Evolutionary conservation across 768 basidiomycete genomes (phyloP).

Genomic region (Crassisporium funariophilum): DNA sequence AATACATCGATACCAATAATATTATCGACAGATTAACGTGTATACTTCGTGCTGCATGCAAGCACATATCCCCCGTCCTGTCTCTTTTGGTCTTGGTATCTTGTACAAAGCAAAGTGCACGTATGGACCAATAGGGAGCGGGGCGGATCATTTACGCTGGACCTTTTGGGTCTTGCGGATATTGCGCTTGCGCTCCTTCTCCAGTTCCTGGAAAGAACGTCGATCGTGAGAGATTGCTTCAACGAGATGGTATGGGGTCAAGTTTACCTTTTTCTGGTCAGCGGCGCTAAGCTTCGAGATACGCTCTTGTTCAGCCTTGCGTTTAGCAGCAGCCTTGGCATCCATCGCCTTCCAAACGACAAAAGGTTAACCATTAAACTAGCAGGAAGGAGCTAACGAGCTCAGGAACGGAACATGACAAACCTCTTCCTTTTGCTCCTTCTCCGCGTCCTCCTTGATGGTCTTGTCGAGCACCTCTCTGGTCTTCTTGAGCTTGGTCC

Average conservation of each 20-base stretch:
- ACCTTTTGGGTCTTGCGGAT: conserved; percentile 72
- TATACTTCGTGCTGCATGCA: no score
- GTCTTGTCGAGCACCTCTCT: conserved; percentile 72
- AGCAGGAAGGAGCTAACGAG: background rate
- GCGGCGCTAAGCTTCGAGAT: conserved; percentile 71
- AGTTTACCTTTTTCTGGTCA: conserved; percentile 78
- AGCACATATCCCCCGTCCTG: no score
- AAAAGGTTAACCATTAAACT: background rate
- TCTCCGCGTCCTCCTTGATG: conserved; percentile 66
- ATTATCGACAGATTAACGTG: no score
- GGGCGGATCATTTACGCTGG: conserved; percentile 46
- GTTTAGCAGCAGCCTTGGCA: conserved; percentile 72
- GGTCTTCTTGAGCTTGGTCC: conserved; percentile 69
- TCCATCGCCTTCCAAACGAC: conserved; percentile 53
- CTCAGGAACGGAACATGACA: conserved; percentile 10
- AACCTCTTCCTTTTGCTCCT: conserved; percentile 74
- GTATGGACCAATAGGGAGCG: background rate
- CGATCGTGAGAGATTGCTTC: background rate
- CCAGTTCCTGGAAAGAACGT: conserved; percentile 40
- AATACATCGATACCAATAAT: no score
- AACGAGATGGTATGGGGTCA: conserved; percentile 1
- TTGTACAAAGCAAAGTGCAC: no score
- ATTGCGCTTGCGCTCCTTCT: conserved; percentile 75
- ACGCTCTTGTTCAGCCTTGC: conserved; percentile 72
- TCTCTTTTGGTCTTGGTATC: no score